These are phyloP conservation scores for Oryza australiensis DNA, from an alignment of 176 grass and related monocot species.

Conservation along the genomic window DNA sequence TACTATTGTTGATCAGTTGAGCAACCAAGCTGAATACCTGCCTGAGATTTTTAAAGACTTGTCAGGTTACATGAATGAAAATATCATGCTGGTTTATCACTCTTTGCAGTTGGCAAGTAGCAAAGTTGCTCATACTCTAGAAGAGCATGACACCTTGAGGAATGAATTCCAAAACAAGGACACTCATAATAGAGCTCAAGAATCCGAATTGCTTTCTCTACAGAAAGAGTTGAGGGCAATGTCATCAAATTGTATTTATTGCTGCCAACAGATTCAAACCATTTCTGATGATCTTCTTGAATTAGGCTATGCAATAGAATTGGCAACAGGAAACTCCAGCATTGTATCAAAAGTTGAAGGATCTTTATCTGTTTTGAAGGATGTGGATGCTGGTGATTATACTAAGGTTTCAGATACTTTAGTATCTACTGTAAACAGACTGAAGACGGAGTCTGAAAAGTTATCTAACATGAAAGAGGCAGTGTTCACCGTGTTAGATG, in stretches of 20 bases:
- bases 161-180: conserved; percentile 65
- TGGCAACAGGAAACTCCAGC: conserved; percentile 38
- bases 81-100: conserved; percentile 52
- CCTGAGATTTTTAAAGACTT: conserved; percentile 58
- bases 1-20: conserved; percentile 61
- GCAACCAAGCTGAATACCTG: conserved; percentile 49
- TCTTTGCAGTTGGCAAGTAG: conserved; percentile 56
- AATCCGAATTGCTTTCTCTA: conserved; percentile 59
- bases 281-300: conserved; percentile 41
- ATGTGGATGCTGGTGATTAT: conserved; percentile 43
- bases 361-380: conserved; percentile 39
- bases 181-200: conserved; percentile 52
- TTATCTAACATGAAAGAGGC: conserved; percentile 41
- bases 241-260: conserved; percentile 64
- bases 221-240: conserved; percentile 52
- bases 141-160: conserved; percentile 60
- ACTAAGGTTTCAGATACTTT: conserved; percentile 51
- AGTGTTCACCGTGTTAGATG: conserved; percentile 46
- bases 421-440: conserved; percentile 40
- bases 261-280: conserved; percentile 52
- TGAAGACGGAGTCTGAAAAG: conserved; percentile 39
- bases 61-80: conserved; percentile 60
- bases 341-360: conserved; percentile 35
- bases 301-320: conserved; percentile 44
- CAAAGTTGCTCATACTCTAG: conserved; percentile 62